These are phyloP conservation scores for Solanum hybrid DNA, from an alignment of 305 asterid species.

Conservation along the genomic window DNA sequence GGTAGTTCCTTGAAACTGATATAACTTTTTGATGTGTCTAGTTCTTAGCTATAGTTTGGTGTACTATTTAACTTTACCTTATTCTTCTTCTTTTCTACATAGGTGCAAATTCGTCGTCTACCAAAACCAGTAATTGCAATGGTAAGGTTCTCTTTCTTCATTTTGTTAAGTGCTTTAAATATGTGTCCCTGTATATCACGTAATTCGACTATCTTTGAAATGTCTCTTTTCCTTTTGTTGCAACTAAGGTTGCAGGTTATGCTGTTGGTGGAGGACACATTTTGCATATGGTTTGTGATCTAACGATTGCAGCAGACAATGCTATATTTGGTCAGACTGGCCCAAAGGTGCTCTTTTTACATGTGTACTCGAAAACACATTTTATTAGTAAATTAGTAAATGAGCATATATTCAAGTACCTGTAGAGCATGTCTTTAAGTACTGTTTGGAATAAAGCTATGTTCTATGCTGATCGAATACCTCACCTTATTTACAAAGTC, in stretches of 20 bases:
- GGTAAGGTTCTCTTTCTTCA: conserved; percentile 27
- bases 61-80: not conserved
- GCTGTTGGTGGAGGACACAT: conserved; percentile 98
- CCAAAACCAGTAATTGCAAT: conserved; percentile 94
- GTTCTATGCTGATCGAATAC: not conserved
- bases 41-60: not conserved
- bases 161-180: not conserved
- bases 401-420: not conserved
- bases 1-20: not conserved
- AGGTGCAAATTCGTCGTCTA: conserved; percentile 89
- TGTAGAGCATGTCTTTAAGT: not conserved
- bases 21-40: not conserved
- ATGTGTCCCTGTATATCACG: not conserved
- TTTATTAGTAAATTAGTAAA: not conserved
- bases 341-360: conserved; percentile 49
- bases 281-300: conserved; percentile 88
- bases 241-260: conserved; percentile 80
- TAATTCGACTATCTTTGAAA: not conserved
- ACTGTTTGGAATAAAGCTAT: not conserved
- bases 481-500: not conserved
- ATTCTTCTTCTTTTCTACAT: not conserved
- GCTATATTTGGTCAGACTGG: conserved; percentile 93
- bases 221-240: not conserved
- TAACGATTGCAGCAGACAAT: conserved; percentile 90
- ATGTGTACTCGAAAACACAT: not conserved